Conservation (phyloP, 805 yeast genomes). For the Saccharomycopsis selenospora region DNA sequence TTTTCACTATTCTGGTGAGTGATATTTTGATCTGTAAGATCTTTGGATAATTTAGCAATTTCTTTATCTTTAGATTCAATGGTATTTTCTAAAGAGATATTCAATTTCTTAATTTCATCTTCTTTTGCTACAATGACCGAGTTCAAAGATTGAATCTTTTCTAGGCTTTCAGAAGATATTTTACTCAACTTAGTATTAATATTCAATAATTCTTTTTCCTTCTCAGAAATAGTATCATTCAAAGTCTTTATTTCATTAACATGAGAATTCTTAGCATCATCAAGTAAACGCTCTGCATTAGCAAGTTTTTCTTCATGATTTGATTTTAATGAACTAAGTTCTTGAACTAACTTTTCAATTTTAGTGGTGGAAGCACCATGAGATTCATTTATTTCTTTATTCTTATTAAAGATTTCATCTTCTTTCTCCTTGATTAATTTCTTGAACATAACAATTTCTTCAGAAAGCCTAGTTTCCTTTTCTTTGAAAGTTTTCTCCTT, state of each 20-base stretch:
- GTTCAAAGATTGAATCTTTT: too few relatives aligned
- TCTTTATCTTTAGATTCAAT: background rate
- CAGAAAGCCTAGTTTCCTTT: conserved; percentile 11
- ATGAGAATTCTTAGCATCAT: background rate
- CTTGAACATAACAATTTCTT: background rate
- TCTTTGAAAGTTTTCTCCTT: conserved; percentile 5
- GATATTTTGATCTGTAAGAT: too few relatives aligned
- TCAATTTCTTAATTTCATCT: background rate
- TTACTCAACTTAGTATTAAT: background rate
- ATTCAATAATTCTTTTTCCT: background rate
- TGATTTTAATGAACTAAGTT: background rate
- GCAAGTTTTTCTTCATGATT: background rate
- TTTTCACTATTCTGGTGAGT: too few relatives aligned
- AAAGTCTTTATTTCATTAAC: background rate
- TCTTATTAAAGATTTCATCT: background rate
- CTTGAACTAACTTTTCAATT: background rate
- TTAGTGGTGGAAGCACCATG: background rate
- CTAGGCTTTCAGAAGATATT: too few relatives aligned
- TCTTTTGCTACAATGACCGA: background rate
- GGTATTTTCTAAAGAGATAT: background rate
- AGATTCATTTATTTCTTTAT: background rate
- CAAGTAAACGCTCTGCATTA: background rate
- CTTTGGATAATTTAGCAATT: background rate
- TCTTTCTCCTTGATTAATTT: background rate
- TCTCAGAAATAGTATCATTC: background rate